Conservation (phyloP, 345 rosid species). For the Turritis glabra region DNA sequence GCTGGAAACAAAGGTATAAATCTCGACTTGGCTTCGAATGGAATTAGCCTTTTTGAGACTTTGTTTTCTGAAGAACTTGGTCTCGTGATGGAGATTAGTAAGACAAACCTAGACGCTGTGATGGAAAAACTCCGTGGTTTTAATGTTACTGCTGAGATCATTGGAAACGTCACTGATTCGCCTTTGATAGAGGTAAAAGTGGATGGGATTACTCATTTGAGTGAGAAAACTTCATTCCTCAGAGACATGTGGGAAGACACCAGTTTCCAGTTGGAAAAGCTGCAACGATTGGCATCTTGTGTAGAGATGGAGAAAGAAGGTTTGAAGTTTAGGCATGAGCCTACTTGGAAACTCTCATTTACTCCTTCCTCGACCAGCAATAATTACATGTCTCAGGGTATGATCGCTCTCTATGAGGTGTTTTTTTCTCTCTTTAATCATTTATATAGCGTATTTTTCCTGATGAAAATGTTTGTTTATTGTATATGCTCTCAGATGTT, state of each 20-base stretch:
- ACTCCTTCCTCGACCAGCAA: conserved; percentile 70
- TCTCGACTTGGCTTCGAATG: conserved; percentile 55
- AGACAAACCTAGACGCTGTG: conserved; percentile 55
- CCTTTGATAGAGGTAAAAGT: conserved; percentile 61
- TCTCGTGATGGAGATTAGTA: conserved; percentile 75
- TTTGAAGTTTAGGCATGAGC: conserved; percentile 68
- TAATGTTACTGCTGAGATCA: conserved; percentile 58
- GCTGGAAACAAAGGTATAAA: conserved; percentile 80
- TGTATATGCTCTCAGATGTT: conserved; percentile 33
- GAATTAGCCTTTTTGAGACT: conserved; percentile 70
- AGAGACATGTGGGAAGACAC: conserved; percentile 96
- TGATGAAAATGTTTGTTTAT: conserved; percentile 1
- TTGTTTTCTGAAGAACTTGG: conserved; percentile 92
- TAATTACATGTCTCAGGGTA: conserved; percentile 49
- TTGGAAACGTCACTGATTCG: conserved; percentile 68
- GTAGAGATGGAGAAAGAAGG: conserved; percentile 89
- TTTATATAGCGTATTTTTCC: background rate
- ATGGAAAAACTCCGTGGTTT: conserved; percentile 48
- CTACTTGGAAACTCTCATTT: conserved; percentile 73
- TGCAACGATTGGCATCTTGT: conserved; percentile 79
- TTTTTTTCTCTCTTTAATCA: background rate
- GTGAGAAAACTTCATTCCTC: conserved; percentile 61
- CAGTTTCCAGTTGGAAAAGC: conserved; percentile 79
- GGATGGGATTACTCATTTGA: conserved; percentile 57
- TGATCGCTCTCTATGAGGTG: background rate